Percentiles rank a stretch among this genome's conserved stretches.
These are phyloP conservation scores for Rosa hybrid DNA, from an alignment of 331 rosid genomes.

Conservation along the genomic window DNA sequence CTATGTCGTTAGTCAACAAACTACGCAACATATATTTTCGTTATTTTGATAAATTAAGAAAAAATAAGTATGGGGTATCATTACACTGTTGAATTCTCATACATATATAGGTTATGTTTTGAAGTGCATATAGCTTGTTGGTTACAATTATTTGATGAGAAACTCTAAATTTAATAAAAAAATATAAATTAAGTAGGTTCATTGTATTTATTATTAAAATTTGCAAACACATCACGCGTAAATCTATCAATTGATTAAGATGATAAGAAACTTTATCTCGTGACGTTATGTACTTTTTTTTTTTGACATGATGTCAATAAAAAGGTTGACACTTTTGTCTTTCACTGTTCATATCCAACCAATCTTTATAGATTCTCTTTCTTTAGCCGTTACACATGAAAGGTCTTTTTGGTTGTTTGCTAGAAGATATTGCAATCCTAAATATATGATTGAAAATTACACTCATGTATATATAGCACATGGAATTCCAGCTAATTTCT, in stretches of 20 bases:
- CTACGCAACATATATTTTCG: no score
- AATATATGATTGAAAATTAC: background rate
- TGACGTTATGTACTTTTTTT: background rate
- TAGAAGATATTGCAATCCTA: background rate
- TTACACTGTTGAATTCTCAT: background rate
- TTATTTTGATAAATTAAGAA: background rate
- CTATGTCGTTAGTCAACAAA: conserved; percentile 11
- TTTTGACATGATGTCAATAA: background rate
- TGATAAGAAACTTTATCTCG: background rate
- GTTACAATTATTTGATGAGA: background rate
- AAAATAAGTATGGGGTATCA: no score
- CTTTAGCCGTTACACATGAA: background rate
- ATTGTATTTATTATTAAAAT: background rate
- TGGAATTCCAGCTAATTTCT: background rate
- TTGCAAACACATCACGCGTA: background rate
- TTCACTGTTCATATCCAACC: background rate
- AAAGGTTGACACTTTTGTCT: background rate
- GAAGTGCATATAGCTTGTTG: background rate
- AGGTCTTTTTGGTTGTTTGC: background rate
- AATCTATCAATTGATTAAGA: background rate
- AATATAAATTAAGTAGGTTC: background rate
- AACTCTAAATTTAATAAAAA: background rate
- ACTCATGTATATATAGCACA: background rate
- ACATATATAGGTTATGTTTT: background rate
- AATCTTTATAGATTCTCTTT: background rate